Percentiles rank a stretch among this genome's conserved stretches.
Evolutionary conservation across 2,329 filamentous ascomycete species (phyloP).

Genomic region (Fusarium liriodendri): DNA sequence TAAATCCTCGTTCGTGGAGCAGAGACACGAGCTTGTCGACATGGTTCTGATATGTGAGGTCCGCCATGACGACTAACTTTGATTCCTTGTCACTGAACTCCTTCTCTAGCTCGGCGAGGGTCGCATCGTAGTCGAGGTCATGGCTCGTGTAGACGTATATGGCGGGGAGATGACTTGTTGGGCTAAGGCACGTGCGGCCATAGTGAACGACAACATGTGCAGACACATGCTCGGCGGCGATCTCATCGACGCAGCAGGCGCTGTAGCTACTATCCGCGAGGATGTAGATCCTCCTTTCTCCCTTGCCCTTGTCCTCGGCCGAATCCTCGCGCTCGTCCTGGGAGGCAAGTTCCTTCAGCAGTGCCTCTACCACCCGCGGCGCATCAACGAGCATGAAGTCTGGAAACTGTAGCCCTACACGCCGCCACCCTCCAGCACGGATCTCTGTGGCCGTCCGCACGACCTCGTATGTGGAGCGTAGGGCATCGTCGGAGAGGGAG

Average conservation of each 20-base stretch:
- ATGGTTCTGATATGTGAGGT: constrained; percentile 87
- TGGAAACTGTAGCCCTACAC: constrained; percentile 93
- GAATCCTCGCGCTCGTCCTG: constrained; percentile 9
- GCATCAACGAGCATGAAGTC: constrained; percentile 92
- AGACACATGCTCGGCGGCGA: constrained; percentile 92
- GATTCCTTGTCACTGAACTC: constrained; percentile 74
- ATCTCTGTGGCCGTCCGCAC: constrained; percentile 83
- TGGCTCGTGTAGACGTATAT: constrained; percentile 90
- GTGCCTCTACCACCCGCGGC: constrained; percentile 77
- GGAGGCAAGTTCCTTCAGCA: constrained; percentile 43
- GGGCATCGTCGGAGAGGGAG: constrained; percentile 70
- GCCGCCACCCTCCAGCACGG: constrained; percentile 74
- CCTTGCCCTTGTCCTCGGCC: constrained; percentile 8
- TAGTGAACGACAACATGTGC: constrained; percentile 96
- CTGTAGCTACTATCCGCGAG: constrained; percentile 97
- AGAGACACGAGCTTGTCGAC: constrained; percentile 66
- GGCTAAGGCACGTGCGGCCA: constrained; percentile 90
- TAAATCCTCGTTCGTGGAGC: constrained; percentile 75
- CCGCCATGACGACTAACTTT: constrained; percentile 85
- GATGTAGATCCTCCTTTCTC: constrained; percentile 73
- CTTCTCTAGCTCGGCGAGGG: constrained; percentile 69
- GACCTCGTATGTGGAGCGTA: constrained; percentile 86
- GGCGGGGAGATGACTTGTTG: constrained; percentile 86
- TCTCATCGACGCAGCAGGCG: constrained; percentile 95
- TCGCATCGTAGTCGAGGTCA: constrained; percentile 70